phyloP scores from a whole-genome alignment of 495 filamentous ascomycete genomes.

The Penicillium macrosclerotiorum region DNA sequence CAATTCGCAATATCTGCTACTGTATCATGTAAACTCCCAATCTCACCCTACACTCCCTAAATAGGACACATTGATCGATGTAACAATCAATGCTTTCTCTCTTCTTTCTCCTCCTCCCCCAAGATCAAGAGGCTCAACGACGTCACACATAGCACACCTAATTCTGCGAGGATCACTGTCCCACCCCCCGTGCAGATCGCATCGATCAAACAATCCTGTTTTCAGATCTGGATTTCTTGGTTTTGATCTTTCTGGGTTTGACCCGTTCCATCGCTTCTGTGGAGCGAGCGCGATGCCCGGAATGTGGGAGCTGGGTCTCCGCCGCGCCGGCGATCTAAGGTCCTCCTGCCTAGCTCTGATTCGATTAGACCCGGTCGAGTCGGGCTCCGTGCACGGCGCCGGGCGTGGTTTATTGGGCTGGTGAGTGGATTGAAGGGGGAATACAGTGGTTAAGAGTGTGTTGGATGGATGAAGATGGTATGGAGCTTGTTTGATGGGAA shows the following conservation, averaged over 20 bases:
- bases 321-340: constrained; percentile 4
- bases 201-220: constrained; percentile 21
- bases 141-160: constrained; percentile 2
- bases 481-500: too few relatives aligned
- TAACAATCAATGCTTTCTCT: too few relatives aligned
- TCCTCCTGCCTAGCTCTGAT: too few relatives aligned
- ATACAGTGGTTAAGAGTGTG: too few relatives aligned
- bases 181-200: constrained; percentile 11
- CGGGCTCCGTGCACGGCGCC: background rate
- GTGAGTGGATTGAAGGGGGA: background rate
- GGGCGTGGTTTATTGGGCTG: too few relatives aligned
- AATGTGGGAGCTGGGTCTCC: constrained; percentile 13
- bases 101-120: too few relatives aligned
- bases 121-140: constrained; percentile 2
- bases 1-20: too few relatives aligned
- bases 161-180: constrained; percentile 1
- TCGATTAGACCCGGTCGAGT: too few relatives aligned
- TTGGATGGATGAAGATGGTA: too few relatives aligned
- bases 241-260: constrained; percentile 4
- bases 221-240: constrained; percentile 11
- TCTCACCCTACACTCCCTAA: too few relatives aligned
- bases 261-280: constrained; percentile 7
- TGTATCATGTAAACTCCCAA: too few relatives aligned
- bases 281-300: constrained; percentile 1
- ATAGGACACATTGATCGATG: too few relatives aligned